Evolutionary conservation across 768 basidiomycete species (phyloP).

Genomic region (Kwoniella shandongensis): DNA sequence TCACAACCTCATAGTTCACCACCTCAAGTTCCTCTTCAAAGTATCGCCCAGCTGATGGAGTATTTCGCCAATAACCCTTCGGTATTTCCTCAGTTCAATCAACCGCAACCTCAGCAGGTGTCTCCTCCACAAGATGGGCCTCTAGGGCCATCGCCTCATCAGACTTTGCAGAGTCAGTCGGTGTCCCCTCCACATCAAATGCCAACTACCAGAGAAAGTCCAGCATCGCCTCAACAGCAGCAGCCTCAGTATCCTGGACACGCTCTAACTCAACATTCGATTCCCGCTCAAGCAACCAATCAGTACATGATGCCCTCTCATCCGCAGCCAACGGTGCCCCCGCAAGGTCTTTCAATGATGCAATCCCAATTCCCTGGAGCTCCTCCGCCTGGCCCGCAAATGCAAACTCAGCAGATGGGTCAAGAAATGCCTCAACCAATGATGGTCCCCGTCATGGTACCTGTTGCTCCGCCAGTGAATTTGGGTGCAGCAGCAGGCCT

Average conservation of each 20-base stretch:
- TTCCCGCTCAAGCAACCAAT: conserved; percentile 1
- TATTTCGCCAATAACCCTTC: conserved; percentile 17
- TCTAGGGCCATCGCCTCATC: conserved; percentile 5
- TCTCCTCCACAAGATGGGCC: conserved; percentile 2
- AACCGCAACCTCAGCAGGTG: conserved; percentile 12
- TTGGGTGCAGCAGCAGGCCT: background rate
- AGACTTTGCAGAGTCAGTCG: conserved; percentile 2
- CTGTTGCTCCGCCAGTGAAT: conserved; percentile 7
- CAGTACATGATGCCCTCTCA: background rate
- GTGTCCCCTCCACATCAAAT: background rate
- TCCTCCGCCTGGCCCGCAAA: no score
- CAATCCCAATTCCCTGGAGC: no score
- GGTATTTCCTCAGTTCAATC: conserved; percentile 17
- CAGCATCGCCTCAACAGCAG: conserved; percentile 1
- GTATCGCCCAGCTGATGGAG: conserved; percentile 20
- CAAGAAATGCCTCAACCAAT: conserved; percentile 14
- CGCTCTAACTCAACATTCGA: background rate
- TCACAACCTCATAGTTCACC: conserved; percentile 7
- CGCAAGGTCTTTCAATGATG: conserved; percentile 4
- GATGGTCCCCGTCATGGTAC: conserved; percentile 16
- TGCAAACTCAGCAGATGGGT: conserved; percentile 12
- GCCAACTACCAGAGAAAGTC: background rate
- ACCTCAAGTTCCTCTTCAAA: conserved; percentile 6
- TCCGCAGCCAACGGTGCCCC: no score
- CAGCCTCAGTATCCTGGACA: background rate